Base-by-base conservation (phyloP, 2,329 filamentous ascomycete genomes). In the Penicillium sp. region DNA sequence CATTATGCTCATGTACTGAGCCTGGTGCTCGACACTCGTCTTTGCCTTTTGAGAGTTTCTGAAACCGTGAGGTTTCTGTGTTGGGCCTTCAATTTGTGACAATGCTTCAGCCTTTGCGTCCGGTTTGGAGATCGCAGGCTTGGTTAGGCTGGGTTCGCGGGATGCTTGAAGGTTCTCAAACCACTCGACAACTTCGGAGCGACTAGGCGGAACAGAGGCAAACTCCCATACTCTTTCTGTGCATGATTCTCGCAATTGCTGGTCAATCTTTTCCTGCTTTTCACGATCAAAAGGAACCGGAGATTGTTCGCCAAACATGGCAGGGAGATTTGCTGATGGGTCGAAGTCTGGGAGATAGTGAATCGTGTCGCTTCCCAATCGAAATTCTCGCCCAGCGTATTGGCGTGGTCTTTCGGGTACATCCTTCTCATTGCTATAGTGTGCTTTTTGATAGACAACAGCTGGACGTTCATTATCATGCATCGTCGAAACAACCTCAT, bases 1-100 rank as follows among this genome's bases (percentile, higher is more conserved):
- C 88, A 98, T 91, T 15, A 87, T 89, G 59, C 88, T 95, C 93
- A 98, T 97, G 67, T 95, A 95, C 59, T 93, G 88, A 2, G 83
- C 84, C 67, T 95, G 89, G 57, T 92, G 88, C 62, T 89, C 82
- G 15, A 95, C 83, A 57, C 84, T 89, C 0, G 84, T 84, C 57
- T 83, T 82, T 53, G 80, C 78, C 63, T 84, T 88, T 58, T 91
- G 89, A 0, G 87, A 89, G 66, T 88, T 95, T 65, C 91, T 93
- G 75, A 91, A 92, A 0, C 87, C 89, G 65, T 92, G 79, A 53
- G 82, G 85, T 61, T 89, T 88, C 65, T 92, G 91, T 0, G 92
- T 96, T 0, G 90, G 84, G 0, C 87, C 89, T 44, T 95, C 88
- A 46, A 97, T 92, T 64, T 97, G 91, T 1, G 90, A 95, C 5